Percentiles rank a stretch among this genome's conserved stretches.
Conservation (phyloP, 2,329 filamentous ascomycete genomes). For the Xylogone sp. region DNA sequence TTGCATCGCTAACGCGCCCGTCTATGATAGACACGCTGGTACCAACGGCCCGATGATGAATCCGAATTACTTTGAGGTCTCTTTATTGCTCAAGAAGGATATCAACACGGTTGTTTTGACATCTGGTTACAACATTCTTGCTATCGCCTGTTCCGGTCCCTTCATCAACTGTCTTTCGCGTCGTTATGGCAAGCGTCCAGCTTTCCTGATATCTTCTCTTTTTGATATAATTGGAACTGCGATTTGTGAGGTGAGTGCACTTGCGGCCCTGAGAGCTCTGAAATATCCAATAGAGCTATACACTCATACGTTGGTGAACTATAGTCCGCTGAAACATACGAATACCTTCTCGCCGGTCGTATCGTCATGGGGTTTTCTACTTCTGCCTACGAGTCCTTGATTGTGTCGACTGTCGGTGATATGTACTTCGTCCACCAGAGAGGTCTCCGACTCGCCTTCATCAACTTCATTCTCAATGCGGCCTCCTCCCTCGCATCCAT, state of each 20-base stretch:
- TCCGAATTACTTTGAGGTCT: conserved; percentile 6
- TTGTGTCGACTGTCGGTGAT: conserved; percentile 29
- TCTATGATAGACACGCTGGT: conserved; percentile 1
- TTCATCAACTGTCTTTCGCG: conserved; percentile 11
- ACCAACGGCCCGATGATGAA: conserved; percentile 12
- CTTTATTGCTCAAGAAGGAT: conserved; percentile 5
- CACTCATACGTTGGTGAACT: too few relatives aligned
- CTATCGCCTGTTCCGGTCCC: conserved; percentile 10
- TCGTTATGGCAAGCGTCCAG: conserved; percentile 16
- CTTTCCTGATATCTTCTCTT: conserved; percentile 10
- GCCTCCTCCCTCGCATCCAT: conserved; percentile 31
- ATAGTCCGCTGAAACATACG: conserved; percentile 6
- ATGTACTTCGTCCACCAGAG: conserved; percentile 40
- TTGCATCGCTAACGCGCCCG: neutral
- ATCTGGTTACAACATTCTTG: conserved; percentile 18
- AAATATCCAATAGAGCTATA: too few relatives aligned
- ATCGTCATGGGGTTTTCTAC: conserved; percentile 13
- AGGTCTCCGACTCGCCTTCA: conserved; percentile 35
- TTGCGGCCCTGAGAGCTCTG: too few relatives aligned
- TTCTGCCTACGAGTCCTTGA: conserved; percentile 16
- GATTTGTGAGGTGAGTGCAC: conserved; percentile 7
- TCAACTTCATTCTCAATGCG: conserved; percentile 33
- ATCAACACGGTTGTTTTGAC: conserved; percentile 12
- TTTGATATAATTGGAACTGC: conserved; percentile 13
- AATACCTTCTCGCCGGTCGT: conserved; percentile 14